Percentiles rank a stretch among this genome's conserved stretches.
Evolutionary conservation across 2,329 filamentous ascomycete species (phyloP).

Genomic region (Fusarium paranaense): DNA sequence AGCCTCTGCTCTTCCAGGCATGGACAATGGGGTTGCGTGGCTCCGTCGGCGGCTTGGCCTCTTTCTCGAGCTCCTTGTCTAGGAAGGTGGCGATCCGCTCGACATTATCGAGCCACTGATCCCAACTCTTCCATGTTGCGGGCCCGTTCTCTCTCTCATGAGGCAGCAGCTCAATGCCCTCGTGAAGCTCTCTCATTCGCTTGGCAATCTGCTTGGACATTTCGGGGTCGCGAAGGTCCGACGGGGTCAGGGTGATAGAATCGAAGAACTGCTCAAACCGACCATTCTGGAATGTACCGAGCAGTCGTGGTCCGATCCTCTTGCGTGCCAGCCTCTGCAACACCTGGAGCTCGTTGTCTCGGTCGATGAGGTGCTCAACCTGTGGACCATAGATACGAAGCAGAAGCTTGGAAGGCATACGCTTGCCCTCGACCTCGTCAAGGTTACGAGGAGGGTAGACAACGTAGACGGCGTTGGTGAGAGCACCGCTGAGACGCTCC

Average conservation of each 20-base stretch:
- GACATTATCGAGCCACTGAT: conserved; percentile 83
- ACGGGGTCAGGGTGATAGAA: conserved; percentile 80
- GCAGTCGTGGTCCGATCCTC: conserved; percentile 89
- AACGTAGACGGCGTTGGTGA: conserved; percentile 97
- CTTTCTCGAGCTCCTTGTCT: conserved; percentile 68
- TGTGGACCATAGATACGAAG: conserved; percentile 95
- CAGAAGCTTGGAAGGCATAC: conserved; percentile 75
- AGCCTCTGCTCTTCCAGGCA: conserved; percentile 76
- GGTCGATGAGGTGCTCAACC: conserved; percentile 94
- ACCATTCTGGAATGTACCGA: conserved; percentile 94
- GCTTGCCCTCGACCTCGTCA: conserved; percentile 54
- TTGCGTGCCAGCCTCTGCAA: conserved; percentile 88
- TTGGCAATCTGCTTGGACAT: conserved; percentile 95
- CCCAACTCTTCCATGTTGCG: conserved; percentile 92
- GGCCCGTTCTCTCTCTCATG: conserved; percentile 83
- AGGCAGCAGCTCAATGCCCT: conserved; percentile 87
- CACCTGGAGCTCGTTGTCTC: conserved; percentile 89
- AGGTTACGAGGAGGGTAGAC: conserved; percentile 82
- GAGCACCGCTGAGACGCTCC: conserved; percentile 84
- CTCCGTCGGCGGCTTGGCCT: conserved; percentile 26
- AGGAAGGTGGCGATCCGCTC: conserved; percentile 67
- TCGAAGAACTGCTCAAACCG: conserved; percentile 96
- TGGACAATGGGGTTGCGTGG: conserved; percentile 49
- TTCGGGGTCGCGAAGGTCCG: conserved; percentile 81
- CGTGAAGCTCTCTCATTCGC: conserved; percentile 95